These are phyloP conservation scores for Colletotrichum lindemuthianum DNA, from an alignment of 2,329 filamentous ascomycete genomes.

Conservation along the genomic window DNA sequence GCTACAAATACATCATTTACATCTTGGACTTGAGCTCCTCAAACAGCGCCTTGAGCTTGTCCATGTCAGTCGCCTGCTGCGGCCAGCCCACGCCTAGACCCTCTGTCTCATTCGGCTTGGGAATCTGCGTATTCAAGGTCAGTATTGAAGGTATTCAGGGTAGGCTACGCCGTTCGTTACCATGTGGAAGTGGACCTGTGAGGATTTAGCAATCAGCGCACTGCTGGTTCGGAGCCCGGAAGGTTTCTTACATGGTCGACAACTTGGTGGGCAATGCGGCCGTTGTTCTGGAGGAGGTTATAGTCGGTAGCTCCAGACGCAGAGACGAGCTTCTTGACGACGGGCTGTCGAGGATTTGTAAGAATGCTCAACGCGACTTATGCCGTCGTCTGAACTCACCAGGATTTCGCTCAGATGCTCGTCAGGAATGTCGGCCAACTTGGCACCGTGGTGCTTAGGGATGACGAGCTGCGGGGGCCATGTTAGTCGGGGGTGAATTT, in stretches of 20 bases:
- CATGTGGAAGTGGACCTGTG: conserved; percentile 91
- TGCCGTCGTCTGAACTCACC: conserved; percentile 55
- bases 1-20: conserved; percentile 52
- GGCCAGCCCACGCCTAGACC: conserved; percentile 87
- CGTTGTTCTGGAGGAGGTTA: conserved; percentile 98
- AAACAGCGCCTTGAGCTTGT: conserved; percentile 78
- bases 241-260: conserved; percentile 83
- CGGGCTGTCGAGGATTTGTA: conserved; percentile 59
- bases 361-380: not conserved
- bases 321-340: conserved; percentile 85
- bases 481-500: conserved; percentile 17
- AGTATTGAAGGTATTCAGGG: not conserved
- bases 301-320: conserved; percentile 83
- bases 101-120: conserved; percentile 87
- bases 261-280: conserved; percentile 87
- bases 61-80: conserved; percentile 79
- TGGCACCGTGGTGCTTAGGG: conserved; percentile 92
- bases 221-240: not conserved
- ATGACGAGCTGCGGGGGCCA: conserved; percentile 79
- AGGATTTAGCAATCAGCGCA: conserved; percentile 15
- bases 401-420: conserved; percentile 85
- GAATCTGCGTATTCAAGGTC: conserved; percentile 70
- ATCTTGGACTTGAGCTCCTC: conserved; percentile 93
- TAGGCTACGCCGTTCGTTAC: conserved; percentile 54
- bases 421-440: conserved; percentile 92